phyloP scores from a whole-genome alignment of 192 early-diverging fungal genomes.

The Gamsiella multidivaricata region DNA sequence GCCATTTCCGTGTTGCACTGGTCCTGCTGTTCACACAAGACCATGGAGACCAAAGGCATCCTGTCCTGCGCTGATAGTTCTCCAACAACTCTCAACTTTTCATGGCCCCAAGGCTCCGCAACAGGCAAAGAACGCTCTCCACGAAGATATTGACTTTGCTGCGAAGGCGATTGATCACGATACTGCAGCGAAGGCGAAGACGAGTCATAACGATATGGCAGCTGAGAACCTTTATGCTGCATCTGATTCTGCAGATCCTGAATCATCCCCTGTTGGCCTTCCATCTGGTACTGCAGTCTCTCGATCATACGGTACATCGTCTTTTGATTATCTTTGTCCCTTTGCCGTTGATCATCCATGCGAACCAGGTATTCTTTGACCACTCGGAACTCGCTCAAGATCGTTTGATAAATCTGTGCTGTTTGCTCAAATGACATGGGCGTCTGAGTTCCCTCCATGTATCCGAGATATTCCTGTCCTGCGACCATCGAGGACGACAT shows the following conservation, averaged over 20 bases:
- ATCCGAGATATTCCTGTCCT: too few species aligned
- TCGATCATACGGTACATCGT: slow-evolving; percentile 23
- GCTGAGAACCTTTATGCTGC: background rate
- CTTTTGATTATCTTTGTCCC: slow-evolving; percentile 31
- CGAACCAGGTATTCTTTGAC: slow-evolving; percentile 20
- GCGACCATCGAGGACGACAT: background rate
- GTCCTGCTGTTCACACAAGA: background rate
- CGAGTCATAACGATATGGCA: background rate
- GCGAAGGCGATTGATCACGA: background rate
- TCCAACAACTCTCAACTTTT: too few species aligned
- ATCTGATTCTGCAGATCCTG: slow-evolving; percentile 17
- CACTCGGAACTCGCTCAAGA: slow-evolving; percentile 28
- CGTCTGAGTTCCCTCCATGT: background rate
- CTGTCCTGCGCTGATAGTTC: background rate
- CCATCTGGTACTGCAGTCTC: slow-evolving; percentile 21
- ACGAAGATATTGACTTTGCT: too few species aligned
- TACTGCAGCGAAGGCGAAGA: background rate
- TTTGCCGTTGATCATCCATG: slow-evolving; percentile 26
- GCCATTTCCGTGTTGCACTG: too few species aligned
- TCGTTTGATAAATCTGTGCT: slow-evolving; percentile 15
- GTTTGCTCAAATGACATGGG: background rate
- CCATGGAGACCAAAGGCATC: background rate
- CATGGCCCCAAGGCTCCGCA: too few species aligned
- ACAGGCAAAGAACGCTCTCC: too few species aligned
- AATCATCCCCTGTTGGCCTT: slow-evolving; percentile 23